Evolutionary conservation across 257 asterid species (phyloP), one percentile per base, ranked within the genome.

Genomic region (Fraxinus americana): DNA sequence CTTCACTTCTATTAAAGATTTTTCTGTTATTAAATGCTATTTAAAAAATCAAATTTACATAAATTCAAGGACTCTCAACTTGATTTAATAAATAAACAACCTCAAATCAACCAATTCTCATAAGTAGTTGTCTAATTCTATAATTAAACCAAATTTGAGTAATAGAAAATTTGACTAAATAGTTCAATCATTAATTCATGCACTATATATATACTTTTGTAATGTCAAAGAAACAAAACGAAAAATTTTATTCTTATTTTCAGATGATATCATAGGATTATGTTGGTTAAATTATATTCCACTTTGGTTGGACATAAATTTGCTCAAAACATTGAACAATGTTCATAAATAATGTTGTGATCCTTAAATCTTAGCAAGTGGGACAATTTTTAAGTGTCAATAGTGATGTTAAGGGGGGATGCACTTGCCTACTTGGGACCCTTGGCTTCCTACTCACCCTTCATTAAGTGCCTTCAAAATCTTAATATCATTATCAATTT

Each of bases 311-410:
- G 74, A 77, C 35, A 25, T 75, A 70, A 73, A 72, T 50, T 73
- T 73, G 77, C 80, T 29, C 25, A 77, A 74, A 83, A 77, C 78
- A 80, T 48, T 74, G 82, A 80, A 74, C 80, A 70, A 36, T 77
- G 78, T 70, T 74, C 73, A 67, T 63, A 50, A 73, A 83, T 30
- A 38, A 7, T 73, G 59, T 70, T 76, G 16, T 77, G 82, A 80
- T 80, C 87, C 84, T 77, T 83, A 83, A 83, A 83, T 74, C 73
- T 61, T 80, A 75, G 80, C 84, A 83, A 36, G 80, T 80, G 84
- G 82, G 84, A 77, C 84, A 80, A 66, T 76, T 72, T 48, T 13
- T 45, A 67, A 78, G 43, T 50, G 54, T 13, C 21, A 17, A 50
- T 17, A 72, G 67, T 35, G 71, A 63, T 72, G 63, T 43, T 43